Evolutionary conservation across 2,329 filamentous ascomycete species (phyloP).

Genomic region (Diaporthe eres): DNA sequence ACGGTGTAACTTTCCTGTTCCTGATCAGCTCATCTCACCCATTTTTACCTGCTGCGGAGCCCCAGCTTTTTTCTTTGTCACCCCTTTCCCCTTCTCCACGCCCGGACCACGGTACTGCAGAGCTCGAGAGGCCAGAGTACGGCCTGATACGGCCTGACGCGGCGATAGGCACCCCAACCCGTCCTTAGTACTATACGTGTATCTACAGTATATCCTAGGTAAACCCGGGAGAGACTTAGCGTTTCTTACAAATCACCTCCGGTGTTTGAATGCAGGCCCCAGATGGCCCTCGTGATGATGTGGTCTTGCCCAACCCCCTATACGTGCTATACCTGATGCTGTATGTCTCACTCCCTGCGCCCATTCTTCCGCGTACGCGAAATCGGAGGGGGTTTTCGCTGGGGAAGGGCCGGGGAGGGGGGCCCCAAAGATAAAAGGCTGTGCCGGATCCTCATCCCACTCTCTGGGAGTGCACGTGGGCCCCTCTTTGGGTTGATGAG

Average conservation of each 20-base stretch:
- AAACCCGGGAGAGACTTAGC: neutral
- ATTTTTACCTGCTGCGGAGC: conserved; percentile 27
- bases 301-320: neutral
- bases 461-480: conserved; percentile 22
- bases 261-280: neutral
- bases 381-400: conserved; percentile 14
- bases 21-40: conserved; percentile 31
- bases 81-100: neutral
- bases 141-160: conserved; percentile 8
- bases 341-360: conserved; percentile 2
- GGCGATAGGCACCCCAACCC: neutral
- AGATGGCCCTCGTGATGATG: neutral
- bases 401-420: neutral
- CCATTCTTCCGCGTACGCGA: neutral
- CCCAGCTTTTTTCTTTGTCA: conserved; percentile 12
- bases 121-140: neutral
- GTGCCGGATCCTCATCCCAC: conserved; percentile 12
- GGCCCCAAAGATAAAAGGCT: neutral
- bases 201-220: neutral
- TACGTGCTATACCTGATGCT: neutral
- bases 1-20: conserved; percentile 31
- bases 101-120: neutral
- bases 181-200: neutral
- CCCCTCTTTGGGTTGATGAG: neutral
- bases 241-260: conserved; percentile 8